Evolutionary conservation across 1,284 basidiomycete genomes (phyloP).

Genomic region (Afroboletus lepidellus): DNA sequence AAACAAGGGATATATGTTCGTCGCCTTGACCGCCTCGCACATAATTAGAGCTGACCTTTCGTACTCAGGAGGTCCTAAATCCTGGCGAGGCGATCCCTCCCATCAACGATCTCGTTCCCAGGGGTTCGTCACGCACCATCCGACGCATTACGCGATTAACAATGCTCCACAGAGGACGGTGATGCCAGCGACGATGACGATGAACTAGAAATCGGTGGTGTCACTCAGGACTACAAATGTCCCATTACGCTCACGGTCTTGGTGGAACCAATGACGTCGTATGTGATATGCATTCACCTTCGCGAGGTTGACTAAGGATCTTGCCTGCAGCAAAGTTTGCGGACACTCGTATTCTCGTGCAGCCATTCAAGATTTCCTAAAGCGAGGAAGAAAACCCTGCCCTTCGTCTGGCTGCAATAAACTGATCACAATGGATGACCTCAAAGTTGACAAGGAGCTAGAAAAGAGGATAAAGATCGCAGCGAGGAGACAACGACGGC

Average conservation of each 20-base stretch:
- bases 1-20: constrained; percentile 67
- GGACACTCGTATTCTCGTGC: constrained; percentile 69
- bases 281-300: constrained; percentile 29
- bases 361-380: constrained; percentile 59
- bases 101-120: constrained; percentile 66
- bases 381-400: constrained; percentile 45
- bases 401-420: constrained; percentile 71
- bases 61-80: constrained; percentile 62
- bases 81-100: constrained; percentile 72
- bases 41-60: constrained; percentile 5
- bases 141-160: neutral
- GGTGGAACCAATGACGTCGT: constrained; percentile 75
- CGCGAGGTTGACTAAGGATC: constrained; percentile 8
- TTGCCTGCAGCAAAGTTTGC: constrained; percentile 52
- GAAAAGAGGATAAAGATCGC: constrained; percentile 60
- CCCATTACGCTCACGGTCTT: constrained; percentile 69
- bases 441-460: constrained; percentile 54
- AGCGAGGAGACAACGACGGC: constrained; percentile 47
- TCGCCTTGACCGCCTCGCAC: constrained; percentile 5
- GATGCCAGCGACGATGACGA: constrained; percentile 79
- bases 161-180: constrained; percentile 53
- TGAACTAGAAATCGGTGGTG: constrained; percentile 78
- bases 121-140: constrained; percentile 44
- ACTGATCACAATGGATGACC: constrained; percentile 49
- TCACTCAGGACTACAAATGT: constrained; percentile 78